Evolutionary conservation across 1,284 basidiomycete species (phyloP).

Genomic region (Tylopilus orsonianus): DNA sequence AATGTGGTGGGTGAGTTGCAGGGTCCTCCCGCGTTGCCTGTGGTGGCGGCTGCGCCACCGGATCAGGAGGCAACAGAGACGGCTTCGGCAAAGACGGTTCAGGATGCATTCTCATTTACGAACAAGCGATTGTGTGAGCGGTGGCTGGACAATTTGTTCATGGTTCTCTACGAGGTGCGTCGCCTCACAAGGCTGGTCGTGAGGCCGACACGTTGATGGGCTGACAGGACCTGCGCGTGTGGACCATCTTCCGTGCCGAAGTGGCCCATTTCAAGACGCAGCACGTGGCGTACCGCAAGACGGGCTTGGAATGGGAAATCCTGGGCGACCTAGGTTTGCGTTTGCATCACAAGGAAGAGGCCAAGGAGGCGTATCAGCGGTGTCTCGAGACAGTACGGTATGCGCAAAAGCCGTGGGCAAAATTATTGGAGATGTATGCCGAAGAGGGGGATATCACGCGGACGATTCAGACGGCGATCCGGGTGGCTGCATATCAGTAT

Average conservation of each 20-base stretch:
- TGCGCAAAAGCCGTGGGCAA: constrained; percentile 88
- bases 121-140: constrained; percentile 97
- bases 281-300: constrained; percentile 95
- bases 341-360: constrained; percentile 95
- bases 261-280: constrained; percentile 99
- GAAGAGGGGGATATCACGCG: constrained; percentile 92
- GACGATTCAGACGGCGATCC: constrained; percentile 87
- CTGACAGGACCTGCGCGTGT: constrained; percentile 88
- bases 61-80: constrained; percentile 40
- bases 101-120: constrained; percentile 85
- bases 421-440: constrained; percentile 92
- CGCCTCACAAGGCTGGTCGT: not conserved
- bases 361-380: constrained; percentile 95
- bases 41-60: constrained; percentile 51
- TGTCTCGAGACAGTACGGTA: constrained; percentile 88
- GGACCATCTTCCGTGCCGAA: constrained; percentile 99
- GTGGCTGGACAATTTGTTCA: constrained; percentile 98
- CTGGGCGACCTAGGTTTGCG: constrained; percentile 91
- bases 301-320: constrained; percentile 98
- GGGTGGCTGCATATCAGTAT: constrained; percentile 91
- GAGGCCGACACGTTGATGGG: not conserved
- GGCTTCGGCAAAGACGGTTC: constrained; percentile 28
- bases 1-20: constrained; percentile 14
- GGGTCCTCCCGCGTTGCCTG: constrained; percentile 52
- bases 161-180: constrained; percentile 93